Evolutionary conservation across 2,329 filamentous ascomycete genomes (phyloP).

Genomic region (Aspergillus sclerotialis): DNA sequence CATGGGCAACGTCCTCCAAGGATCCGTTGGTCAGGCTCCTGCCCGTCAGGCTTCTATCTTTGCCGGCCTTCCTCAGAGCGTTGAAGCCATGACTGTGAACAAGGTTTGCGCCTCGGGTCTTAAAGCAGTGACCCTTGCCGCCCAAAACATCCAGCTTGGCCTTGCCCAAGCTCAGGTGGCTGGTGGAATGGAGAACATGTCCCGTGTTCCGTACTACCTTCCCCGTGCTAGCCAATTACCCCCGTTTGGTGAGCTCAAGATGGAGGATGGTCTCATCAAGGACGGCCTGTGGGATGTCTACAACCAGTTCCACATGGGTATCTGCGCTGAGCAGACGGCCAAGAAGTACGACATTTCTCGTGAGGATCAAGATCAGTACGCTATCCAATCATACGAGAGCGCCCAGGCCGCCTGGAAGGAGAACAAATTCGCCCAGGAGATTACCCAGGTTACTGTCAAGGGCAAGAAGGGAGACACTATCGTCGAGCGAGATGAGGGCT

Average conservation of each 20-base stretch:
- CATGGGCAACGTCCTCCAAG: slow-evolving; percentile 93
- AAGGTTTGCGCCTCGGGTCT: slow-evolving; percentile 96
- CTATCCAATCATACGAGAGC: slow-evolving; percentile 80
- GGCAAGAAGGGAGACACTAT: slow-evolving; percentile 75
- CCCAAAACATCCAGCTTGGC: slow-evolving; percentile 90
- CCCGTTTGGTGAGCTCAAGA: slow-evolving; percentile 75
- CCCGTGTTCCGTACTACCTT: slow-evolving; percentile 83
- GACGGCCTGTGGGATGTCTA: slow-evolving; percentile 96
- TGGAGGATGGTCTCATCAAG: slow-evolving; percentile 89
- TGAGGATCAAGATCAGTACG: slow-evolving; percentile 85
- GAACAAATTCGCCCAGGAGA: slow-evolving; percentile 79
- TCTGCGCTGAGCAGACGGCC: slow-evolving; percentile 89
- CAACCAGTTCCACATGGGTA: slow-evolving; percentile 95
- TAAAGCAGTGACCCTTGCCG: slow-evolving; percentile 84
- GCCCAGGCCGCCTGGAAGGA: slow-evolving; percentile 84
- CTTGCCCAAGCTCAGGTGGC: slow-evolving; percentile 82
- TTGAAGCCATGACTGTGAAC: slow-evolving; percentile 91
- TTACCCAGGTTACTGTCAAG: slow-evolving; percentile 79
- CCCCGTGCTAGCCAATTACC: slow-evolving; percentile 74
- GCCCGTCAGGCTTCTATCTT: slow-evolving; percentile 87
- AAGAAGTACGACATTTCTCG: slow-evolving; percentile 77
- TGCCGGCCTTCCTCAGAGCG: slow-evolving; percentile 69
- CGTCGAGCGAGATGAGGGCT: slow-evolving; percentile 80
- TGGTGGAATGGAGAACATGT: slow-evolving; percentile 98
- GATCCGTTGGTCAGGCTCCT: slow-evolving; percentile 76